phyloP scores from a whole-genome alignment of 1,139 yeast species.

The Suhomyces yuchorum region DNA sequence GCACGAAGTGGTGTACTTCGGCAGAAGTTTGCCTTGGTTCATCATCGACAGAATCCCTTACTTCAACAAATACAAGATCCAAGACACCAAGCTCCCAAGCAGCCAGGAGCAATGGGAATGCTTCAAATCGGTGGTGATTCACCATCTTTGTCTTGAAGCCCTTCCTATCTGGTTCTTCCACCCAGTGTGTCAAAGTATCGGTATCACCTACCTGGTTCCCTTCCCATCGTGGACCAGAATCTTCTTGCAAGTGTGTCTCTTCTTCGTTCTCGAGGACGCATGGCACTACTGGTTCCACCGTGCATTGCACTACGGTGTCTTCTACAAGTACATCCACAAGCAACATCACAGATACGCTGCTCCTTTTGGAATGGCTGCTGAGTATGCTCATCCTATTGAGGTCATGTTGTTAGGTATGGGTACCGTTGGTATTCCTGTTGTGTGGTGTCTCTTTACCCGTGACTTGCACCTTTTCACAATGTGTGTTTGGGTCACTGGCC shows the following conservation, averaged over 20 bases:
- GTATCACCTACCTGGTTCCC: slow-evolving; percentile 42
- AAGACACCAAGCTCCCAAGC: slow-evolving; percentile 45
- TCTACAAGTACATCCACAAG: slow-evolving; percentile 50
- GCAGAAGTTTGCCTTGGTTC: slow-evolving; percentile 50
- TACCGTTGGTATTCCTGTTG: slow-evolving; percentile 50
- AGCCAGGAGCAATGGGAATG: slow-evolving; percentile 51
- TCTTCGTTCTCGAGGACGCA: slow-evolving; percentile 47
- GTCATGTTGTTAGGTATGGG: slow-evolving; percentile 49
- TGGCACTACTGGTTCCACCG: slow-evolving; percentile 55
- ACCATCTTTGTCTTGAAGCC: slow-evolving; percentile 49
- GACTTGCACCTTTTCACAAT: slow-evolving; percentile 48
- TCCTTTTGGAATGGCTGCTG: slow-evolving; percentile 52
- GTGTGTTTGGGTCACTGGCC: slow-evolving; percentile 44
- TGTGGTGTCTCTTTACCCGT: slow-evolving; percentile 40
- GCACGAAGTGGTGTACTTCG: slow-evolving; percentile 48
- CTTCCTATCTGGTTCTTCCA: slow-evolving; percentile 54
- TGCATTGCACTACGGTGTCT: slow-evolving; percentile 48
- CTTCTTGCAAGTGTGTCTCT: slow-evolving; percentile 36
- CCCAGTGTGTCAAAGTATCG: slow-evolving; percentile 44
- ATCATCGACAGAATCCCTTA: slow-evolving; percentile 46
- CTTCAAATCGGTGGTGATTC: slow-evolving; percentile 44
- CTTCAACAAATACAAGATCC: slow-evolving; percentile 47
- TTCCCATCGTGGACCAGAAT: slow-evolving; percentile 39
- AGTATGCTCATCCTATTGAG: slow-evolving; percentile 52
- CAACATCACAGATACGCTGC: slow-evolving; percentile 54